Base-by-base conservation (phyloP, 202 grass and related monocot species). In the Brachypodium distachyon region DNA sequence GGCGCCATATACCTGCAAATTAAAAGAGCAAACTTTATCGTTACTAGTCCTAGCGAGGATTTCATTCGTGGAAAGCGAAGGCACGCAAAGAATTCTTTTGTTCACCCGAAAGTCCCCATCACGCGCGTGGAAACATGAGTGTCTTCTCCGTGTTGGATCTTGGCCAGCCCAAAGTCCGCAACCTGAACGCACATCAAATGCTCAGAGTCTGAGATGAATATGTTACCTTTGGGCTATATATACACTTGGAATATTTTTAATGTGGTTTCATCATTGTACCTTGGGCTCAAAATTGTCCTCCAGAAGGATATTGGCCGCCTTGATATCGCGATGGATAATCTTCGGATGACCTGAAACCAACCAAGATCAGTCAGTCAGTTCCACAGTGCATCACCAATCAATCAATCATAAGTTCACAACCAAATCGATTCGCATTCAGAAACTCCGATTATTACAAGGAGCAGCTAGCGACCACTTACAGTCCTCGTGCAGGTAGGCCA, bases 311-410 rank as follows among this genome's bases (percentile, higher is more conserved):
- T 97, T 97, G 39, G 90, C 72, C 4, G 90, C 94, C 70, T 97
- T 97, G 52, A 94, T 92, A 36, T 97, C 91, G 3, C 88, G 94
- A 12, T 97, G 94, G 64, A 97, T 97, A 18, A 97, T 91, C 82
- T 79, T 93, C 23, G 91, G 88, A 72, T 81, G 82, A 52, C 94
- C 94, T 97, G 82, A 86, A 27, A 67, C 33, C 9, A 61, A 21
- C 28, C 7, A 54, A 33, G 0, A 42, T 0, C 10, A 36, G 22
- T 16, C n/a, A n/a, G n/a, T n/a, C n/a, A n/a, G n/a, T n/a, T n/a
- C n/a, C n/a, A n/a, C 34, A 39, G 58, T 7, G 21, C 26, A 19
- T 36, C 48, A 36, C 38, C 18, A 58, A 41, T 38, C 1, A 38
- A 32, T 60, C 6, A 7, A 51, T 53, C 17, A n/a, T 18, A 36